Conservation (phyloP, 2,329 filamentous ascomycete species). For the Madurella mycetomatis region DNA sequence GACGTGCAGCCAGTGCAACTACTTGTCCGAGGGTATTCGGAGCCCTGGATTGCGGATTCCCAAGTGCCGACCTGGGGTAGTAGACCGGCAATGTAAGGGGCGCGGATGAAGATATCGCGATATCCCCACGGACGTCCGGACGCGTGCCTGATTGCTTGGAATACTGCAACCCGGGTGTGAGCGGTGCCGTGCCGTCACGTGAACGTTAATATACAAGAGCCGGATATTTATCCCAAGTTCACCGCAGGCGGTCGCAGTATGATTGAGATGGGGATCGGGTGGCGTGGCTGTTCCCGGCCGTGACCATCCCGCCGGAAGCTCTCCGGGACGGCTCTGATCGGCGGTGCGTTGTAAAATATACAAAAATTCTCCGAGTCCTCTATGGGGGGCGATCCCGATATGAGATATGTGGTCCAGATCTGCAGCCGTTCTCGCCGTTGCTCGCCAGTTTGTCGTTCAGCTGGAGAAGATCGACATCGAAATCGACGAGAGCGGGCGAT, state of each 20-base stretch:
- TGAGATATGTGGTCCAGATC: no score
- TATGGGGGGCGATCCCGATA: no score
- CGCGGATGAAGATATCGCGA: background rate
- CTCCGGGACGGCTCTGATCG: no score
- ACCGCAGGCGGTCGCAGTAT: background rate
- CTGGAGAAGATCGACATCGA: no score
- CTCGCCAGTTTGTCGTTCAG: no score
- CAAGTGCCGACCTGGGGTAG: slow-evolving; percentile 5
- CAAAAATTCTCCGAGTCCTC: no score
- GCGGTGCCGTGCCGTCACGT: background rate
- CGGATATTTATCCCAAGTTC: background rate
- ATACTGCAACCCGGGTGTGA: background rate
- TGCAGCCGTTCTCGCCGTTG: no score
- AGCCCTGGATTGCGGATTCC: background rate
- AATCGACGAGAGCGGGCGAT: no score
- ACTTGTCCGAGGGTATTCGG: background rate
- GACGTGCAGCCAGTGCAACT: slow-evolving; percentile 5
- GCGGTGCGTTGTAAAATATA: no score
- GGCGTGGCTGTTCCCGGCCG: background rate
- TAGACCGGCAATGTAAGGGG: background rate
- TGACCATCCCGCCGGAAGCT: background rate
- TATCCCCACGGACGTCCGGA: slow-evolving; percentile 18
- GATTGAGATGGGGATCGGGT: background rate
- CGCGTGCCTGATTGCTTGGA: background rate
- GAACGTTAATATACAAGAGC: background rate